Evolutionary conservation across 1,284 basidiomycete genomes (phyloP), one percentile per base, ranked within the genome.

Genomic region (Exsudoporus floridanus): DNA sequence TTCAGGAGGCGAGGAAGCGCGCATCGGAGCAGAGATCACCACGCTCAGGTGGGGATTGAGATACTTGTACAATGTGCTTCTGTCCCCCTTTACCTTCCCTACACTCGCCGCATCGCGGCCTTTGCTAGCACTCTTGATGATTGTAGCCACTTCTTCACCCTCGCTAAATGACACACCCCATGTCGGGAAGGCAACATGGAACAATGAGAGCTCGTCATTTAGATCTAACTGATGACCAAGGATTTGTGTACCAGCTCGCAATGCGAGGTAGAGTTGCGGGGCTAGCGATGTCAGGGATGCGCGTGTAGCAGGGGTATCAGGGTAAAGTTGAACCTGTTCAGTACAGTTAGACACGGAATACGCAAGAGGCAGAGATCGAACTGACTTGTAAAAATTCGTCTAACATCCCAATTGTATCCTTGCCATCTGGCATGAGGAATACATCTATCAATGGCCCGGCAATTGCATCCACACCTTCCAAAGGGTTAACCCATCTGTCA

Each of bases 51-150:
- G 84, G 6, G 90, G 88, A 68, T 96, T 96, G 57, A 98, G 80
- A 67, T 96, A 97, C 75, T 98, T 98, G 80, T 97, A 96, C 50
- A 98, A 70, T 36, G 94, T 94, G 27, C 83, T 84, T 53, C 95
- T 84, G 70, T 97, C 88, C 7, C 91, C 93, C 2, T 92, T 75
- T 4, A 96, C 93, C 61, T 86, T 87, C 9, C 94, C 94, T 18
- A 88, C 73, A 5, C 86, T 90, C 0, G 94, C 92, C 25, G 92
- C 75, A 4, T 81, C 78, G 18, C 79, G 82, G 14, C 52, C 52
- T n/a, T 49, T 63, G 21, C 70, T 61, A 5, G 72, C 63, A 23
- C 77, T 75, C 39, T 74, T 72, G n/a, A 86, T 67, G 49, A 88
- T 62, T 0, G 73, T 56, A 38, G 79, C 71, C 19, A 85, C 73